Percentiles rank a stretch among this genome's conserved stretches.
phyloP scores from a whole-genome alignment of 2,329 filamentous ascomycete species.

The Fusarium sarcochroum region DNA sequence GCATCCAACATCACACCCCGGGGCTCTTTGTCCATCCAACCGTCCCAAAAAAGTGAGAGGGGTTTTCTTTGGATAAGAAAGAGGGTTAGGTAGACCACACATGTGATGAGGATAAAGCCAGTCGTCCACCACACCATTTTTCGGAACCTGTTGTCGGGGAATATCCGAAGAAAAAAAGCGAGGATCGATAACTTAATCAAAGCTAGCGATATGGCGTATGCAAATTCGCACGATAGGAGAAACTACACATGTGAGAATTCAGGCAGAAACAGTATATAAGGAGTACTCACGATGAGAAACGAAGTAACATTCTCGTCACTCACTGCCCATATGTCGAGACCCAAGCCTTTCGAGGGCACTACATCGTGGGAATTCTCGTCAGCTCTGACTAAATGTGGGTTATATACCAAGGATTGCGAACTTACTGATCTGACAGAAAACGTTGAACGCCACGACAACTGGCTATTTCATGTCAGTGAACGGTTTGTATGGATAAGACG shows the following conservation, averaged over 20 bases:
- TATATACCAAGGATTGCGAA: neutral
- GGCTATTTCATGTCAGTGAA: neutral
- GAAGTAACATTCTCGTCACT: neutral
- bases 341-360: neutral
- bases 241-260: neutral
- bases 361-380: rapidly evolving
- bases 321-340: neutral
- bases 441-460: neutral
- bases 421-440: neutral
- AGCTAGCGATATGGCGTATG: neutral
- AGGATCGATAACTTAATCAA: conserved; percentile 8
- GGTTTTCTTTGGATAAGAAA: neutral
- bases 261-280: rapidly evolving
- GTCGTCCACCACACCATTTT: neutral
- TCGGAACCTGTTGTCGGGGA: neutral
- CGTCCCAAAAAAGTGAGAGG: neutral
- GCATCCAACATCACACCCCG: neutral
- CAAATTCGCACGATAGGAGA: neutral
- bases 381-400: neutral
- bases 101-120: rapidly evolving
- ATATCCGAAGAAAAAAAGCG: conserved; percentile 19
- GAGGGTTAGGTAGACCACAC: rapidly evolving
- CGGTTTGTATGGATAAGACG: rapidly evolving
- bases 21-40: neutral
- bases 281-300: neutral